Base-by-base conservation (phyloP, 225 moss, liverwort and hornwort genomes). In the Polytrichum formosum region DNA sequence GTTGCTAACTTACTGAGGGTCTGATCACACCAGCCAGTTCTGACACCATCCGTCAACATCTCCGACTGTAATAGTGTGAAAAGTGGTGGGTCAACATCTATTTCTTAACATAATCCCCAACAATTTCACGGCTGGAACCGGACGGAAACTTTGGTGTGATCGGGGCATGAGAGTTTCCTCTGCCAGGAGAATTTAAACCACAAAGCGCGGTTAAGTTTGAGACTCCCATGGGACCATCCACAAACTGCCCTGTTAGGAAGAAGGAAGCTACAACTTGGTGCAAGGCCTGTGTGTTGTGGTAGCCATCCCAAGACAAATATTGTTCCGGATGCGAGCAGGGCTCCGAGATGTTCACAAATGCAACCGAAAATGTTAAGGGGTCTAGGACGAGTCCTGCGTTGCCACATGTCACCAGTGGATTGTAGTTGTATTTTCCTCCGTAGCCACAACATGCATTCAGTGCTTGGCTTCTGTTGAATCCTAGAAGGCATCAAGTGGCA, bases 371-470 rank as follows among this genome's bases (percentile, higher is more conserved):
- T 21, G 56, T 56, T 7, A n/a, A 19, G 7, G 56, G 56, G 9
- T 56, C 56, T 5, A 56, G 5, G 20, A 56, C 56, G 19, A 56
- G 56, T 5, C 56, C 56, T 5, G 56, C 20, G 2, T 56, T 56
- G 31, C 84, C 84, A 13, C 84, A 85, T 0, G 0, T 5, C 19
- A 78, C 64, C 2, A 78, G 55, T 1, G 60, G 76, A 62, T 81
- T 85, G 81, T 26, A 78, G 73, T 85, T 85, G 81, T 85, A 78
- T 46, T 78, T 67, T 4, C 84, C 84, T 23, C 81, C 81, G 10
- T 78, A 81, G 54, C 84, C 84, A 20, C 84, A 85, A 13, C 84
- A 81, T 6, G 84, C 55, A 67, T 7, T 33, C n/a, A 64, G 7
- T 4, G 76, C 20, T 54, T 53, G 6, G 1, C 81, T 73, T 2